Conservation (phyloP, 78 protist species). For the Creolimax fragrantissima region DNA sequence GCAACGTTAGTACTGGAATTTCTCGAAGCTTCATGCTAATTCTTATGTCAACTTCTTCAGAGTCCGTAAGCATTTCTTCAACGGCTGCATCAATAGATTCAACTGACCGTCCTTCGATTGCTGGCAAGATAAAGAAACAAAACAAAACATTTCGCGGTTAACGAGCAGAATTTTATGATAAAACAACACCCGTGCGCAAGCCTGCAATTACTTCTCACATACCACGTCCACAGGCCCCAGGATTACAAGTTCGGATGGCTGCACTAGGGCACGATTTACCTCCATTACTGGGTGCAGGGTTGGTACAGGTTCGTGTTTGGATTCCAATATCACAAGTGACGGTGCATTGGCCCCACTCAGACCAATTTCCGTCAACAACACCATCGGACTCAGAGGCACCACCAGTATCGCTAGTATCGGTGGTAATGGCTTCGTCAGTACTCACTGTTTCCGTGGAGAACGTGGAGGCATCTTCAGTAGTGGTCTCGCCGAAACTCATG, state of each 20-base stretch:
- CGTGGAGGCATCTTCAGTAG: neutral
- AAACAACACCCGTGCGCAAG: no score
- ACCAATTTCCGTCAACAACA: neutral
- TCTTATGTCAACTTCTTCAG: no score
- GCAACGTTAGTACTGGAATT: no score
- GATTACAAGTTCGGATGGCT: neutral
- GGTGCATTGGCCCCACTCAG: neutral
- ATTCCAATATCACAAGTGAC: neutral
- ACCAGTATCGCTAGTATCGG: neutral
- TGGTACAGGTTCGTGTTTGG: slow-evolving; percentile 4
- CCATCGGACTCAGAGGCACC: neutral
- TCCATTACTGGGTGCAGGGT: slow-evolving; percentile 3
- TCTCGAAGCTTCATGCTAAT: no score
- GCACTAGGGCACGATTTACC: neutral
- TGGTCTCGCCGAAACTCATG: neutral
- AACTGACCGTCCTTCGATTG: no score
- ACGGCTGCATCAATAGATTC: no score
- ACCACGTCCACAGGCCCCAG: neutral
- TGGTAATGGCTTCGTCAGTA: neutral
- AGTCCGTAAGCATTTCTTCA: no score
- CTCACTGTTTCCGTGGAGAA: neutral
- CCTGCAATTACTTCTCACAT: no score
- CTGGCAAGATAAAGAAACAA: no score
- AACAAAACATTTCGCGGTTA: no score
- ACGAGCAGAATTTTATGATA: no score